Conservation (phyloP, 2,329 filamentous ascomycete species). For the Ophiostoma montium region DNA sequence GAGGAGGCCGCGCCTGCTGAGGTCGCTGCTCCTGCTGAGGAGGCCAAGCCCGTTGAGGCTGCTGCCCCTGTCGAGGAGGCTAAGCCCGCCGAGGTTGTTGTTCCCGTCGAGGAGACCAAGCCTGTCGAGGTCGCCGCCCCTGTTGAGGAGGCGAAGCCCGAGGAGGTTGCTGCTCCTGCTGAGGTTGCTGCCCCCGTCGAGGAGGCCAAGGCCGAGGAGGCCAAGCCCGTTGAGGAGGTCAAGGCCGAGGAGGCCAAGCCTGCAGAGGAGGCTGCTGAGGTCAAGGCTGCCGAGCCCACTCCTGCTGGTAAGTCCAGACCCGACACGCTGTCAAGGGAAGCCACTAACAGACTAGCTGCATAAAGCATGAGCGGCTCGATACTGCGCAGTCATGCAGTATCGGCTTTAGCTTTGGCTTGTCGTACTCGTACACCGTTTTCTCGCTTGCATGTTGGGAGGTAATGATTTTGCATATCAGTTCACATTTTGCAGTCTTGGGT, state of each 20-base stretch:
- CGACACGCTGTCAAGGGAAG: neutral
- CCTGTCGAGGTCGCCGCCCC: neutral
- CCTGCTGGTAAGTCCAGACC: conserved; percentile 6
- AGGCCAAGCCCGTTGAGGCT: conserved; percentile 20
- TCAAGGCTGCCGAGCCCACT: conserved; percentile 14
- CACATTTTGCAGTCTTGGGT: conserved; percentile 14
- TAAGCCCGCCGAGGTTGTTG: neutral
- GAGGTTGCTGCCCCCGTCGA: conserved; percentile 20
- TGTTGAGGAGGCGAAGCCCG: conserved; percentile 3
- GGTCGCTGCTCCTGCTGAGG: conserved; percentile 12
- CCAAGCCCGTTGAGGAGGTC: conserved; percentile 14
- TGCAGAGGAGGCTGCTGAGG: conserved; percentile 7
- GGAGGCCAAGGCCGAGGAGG: conserved; percentile 13
- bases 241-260: conserved; percentile 19
- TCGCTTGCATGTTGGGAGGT: neutral
- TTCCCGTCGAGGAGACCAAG: conserved; percentile 1
- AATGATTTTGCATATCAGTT: conserved; percentile 1
- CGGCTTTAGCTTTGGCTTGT: too few relatives aligned
- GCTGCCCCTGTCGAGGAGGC: conserved; percentile 10
- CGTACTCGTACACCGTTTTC: neutral
- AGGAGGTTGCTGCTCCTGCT: conserved; percentile 2
- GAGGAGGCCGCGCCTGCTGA: conserved; percentile 9
- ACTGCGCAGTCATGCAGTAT: neutral
- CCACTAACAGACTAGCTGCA: neutral
- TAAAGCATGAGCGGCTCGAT: neutral